Evolutionary conservation across 176 grass and related monocot species (phyloP).

Genomic region (Phragmites australis): DNA sequence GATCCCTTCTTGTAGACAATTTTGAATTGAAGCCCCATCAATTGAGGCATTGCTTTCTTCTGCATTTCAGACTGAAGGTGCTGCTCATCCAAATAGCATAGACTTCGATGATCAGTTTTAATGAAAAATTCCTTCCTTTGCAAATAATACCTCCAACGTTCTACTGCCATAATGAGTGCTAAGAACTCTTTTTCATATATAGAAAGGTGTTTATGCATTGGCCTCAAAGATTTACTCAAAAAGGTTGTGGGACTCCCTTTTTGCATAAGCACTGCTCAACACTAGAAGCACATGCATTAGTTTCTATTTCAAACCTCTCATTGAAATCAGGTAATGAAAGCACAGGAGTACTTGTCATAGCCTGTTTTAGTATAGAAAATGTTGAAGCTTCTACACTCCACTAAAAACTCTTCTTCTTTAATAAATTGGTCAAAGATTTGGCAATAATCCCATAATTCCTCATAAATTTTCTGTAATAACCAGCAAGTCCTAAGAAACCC

Average conservation of each 20-base stretch:
- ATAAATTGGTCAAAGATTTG: too few species aligned
- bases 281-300: background rate
- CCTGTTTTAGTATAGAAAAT: background rate
- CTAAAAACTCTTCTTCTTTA: too few species aligned
- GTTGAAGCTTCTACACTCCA: background rate
- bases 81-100: background rate
- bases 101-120: background rate
- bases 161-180: background rate
- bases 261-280: background rate
- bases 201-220: accelerated
- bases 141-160: background rate
- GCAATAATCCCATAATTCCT: too few species aligned
- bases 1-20: background rate
- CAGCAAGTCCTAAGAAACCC: too few species aligned
- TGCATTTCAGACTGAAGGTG: background rate
- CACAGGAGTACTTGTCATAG: background rate
- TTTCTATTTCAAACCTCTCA: background rate
- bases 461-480: too few species aligned
- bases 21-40: background rate
- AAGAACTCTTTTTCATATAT: background rate
- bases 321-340: background rate
- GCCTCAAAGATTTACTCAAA: background rate
- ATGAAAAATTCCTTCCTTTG: background rate
- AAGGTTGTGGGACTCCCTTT: background rate
- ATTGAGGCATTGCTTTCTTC: background rate